A percentile compares a stretch with the other conserved stretches of the same genome.
phyloP scores from a whole-genome alignment of 192 early-diverging fungal species.

The Funneliformis geosporum region DNA sequence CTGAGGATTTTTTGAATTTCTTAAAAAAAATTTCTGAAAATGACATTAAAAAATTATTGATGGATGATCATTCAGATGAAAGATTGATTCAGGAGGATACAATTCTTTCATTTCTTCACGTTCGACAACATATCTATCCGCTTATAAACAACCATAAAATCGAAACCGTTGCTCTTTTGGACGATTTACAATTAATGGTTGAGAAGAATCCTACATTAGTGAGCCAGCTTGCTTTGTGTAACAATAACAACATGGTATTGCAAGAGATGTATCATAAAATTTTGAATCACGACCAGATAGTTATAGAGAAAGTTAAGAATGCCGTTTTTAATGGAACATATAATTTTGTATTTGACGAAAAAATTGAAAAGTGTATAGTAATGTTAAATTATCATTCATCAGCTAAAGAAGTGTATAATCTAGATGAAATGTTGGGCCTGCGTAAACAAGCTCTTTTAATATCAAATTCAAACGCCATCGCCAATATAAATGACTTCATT shows the following conservation, averaged over 20 bases:
- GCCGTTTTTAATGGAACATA: conserved; percentile 19
- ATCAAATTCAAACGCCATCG: too few species aligned
- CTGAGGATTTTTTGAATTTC: background rate
- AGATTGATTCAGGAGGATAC: conserved; percentile 28
- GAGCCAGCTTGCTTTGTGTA: conserved; percentile 15
- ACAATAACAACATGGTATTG: conserved; percentile 14
- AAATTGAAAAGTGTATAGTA: conserved; percentile 19
- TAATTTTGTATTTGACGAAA: conserved; percentile 12
- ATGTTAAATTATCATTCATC: background rate
- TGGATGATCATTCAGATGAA: conserved; percentile 28
- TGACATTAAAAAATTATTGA: conserved; percentile 32
- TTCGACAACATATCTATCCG: conserved; percentile 21
- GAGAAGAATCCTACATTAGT: conserved; percentile 6
- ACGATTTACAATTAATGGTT: background rate
- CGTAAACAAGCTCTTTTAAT: background rate
- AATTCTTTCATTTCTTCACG: conserved; percentile 19
- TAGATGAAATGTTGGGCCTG: too few species aligned
- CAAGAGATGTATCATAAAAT: conserved; percentile 22
- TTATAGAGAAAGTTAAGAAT: conserved; percentile 22
- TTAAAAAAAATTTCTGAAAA: background rate
- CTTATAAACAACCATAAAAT: background rate
- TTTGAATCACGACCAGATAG: conserved; percentile 11
- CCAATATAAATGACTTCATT: conserved; percentile 15
- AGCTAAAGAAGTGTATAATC: background rate
- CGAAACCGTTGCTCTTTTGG: background rate